Evolutionary conservation across 1,284 basidiomycete species (phyloP).

Genomic region (Austroboletus olivaceoglutinosus): DNA sequence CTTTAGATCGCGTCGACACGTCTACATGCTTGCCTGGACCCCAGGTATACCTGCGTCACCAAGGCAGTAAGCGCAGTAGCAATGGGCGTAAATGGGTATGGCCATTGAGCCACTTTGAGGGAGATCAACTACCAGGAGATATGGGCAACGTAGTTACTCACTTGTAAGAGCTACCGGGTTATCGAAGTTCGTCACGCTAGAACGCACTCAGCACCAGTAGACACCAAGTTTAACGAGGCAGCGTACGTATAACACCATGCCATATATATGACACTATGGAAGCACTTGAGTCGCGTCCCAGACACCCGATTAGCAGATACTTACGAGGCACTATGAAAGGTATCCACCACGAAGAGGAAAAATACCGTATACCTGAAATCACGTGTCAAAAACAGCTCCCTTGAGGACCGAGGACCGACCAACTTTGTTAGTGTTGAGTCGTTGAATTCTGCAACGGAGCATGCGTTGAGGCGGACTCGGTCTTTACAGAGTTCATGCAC

Average conservation of each 20-base stretch:
- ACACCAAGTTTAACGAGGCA: neutral
- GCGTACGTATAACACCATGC: conserved; percentile 19
- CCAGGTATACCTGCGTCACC: conserved; percentile 36
- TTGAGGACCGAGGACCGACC: neutral
- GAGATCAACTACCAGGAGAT: neutral
- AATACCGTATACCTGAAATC: conserved; percentile 36
- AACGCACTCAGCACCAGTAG: neutral
- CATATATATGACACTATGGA: conserved; percentile 15
- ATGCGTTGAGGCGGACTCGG: neutral
- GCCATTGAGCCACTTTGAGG: conserved; percentile 28
- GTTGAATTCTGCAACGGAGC: conserved; percentile 38
- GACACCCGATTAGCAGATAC: neutral
- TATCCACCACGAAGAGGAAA: conserved; percentile 44
- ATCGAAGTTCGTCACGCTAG: conserved; percentile 14
- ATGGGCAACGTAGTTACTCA: neutral
- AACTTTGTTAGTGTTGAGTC: conserved; percentile 34
- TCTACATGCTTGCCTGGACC: conserved; percentile 8
- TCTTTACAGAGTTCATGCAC: conserved; percentile 16
- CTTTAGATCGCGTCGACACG: neutral
- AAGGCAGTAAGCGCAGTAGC: conserved; percentile 43
- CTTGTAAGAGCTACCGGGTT: conserved; percentile 14
- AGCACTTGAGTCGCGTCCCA: neutral
- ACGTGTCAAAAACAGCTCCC: neutral
- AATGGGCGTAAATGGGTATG: conserved; percentile 44
- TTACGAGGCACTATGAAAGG: conserved; percentile 40